phyloP scores from a whole-genome alignment of 805 yeast species.

The Yamadazyma takamatsuzukensis region DNA sequence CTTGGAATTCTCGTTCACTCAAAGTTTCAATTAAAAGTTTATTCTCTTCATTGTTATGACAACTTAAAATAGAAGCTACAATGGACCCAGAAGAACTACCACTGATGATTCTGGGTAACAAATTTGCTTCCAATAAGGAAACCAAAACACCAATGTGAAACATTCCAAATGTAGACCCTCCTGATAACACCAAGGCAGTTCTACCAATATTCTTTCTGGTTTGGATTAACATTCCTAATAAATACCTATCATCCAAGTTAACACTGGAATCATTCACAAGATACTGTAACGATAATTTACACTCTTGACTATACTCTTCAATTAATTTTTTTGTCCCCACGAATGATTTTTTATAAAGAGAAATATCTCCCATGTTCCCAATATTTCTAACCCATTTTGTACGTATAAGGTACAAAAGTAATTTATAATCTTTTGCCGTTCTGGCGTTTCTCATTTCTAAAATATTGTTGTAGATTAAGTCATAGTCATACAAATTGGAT shows the following conservation, averaged over 20 bases:
- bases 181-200: slow-evolving; percentile 91
- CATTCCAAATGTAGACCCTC: slow-evolving; percentile 93
- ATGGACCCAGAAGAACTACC: slow-evolving; percentile 98
- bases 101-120: slow-evolving; percentile 82
- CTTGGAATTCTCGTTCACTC: slow-evolving; percentile 51
- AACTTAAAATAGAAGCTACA: slow-evolving; percentile 83
- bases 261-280: slow-evolving; percentile 37
- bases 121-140: slow-evolving; percentile 66
- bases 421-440: slow-evolving; percentile 49
- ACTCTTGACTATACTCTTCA: slow-evolving; percentile 80
- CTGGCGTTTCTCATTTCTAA: slow-evolving; percentile 60
- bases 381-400: slow-evolving; percentile 83
- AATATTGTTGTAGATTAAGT: slow-evolving; percentile 51
- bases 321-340: slow-evolving; percentile 84
- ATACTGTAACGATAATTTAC: slow-evolving; percentile 46
- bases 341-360: slow-evolving; percentile 70
- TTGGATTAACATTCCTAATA: slow-evolving; percentile 76
- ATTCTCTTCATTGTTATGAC: slow-evolving; percentile 72
- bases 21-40: slow-evolving; percentile 55
- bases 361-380: slow-evolving; percentile 82
- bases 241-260: slow-evolving; percentile 60
- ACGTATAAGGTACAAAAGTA: slow-evolving; percentile 68
- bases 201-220: slow-evolving; percentile 90
- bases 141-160: slow-evolving; percentile 90
- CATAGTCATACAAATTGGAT: slow-evolving; percentile 71